Base-by-base conservation (phyloP, 2,329 filamentous ascomycete species). In the Colletotrichum neosansevieriae region DNA sequence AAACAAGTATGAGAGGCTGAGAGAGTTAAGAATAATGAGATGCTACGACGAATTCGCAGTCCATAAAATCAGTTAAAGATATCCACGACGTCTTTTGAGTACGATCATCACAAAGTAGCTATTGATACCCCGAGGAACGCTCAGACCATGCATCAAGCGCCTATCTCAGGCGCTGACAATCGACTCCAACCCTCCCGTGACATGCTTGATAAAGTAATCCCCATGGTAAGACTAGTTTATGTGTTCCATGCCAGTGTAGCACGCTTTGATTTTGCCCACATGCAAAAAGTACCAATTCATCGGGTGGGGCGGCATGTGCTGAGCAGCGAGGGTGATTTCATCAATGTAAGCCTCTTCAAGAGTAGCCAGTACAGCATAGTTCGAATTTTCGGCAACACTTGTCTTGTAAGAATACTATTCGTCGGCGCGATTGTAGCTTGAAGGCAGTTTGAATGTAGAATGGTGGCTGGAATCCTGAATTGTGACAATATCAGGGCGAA, bases 191-290 rank as follows among this genome's bases (percentile, higher is more conserved):
- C 45, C 45, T 3, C 45, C 45, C 21, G 45, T 49, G n/a, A 49
- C 2, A 19, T 49, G 45, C 21, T 24, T 49, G 17, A 49, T 29
- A 13, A 49, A 49, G 45, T 24, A 49, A 4, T 24, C 45, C 6
- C 24, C 19, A 9, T 21, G 9, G 1, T 24, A 49, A 12, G 45
- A 21, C 6, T 49, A 17, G 17, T 29, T 24, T 2, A 17, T 4
- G 21, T 49, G 45, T 49, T 17, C 45, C 45, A 29, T 49, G 45
- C 45, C 45, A 24, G 45, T 49, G 45, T 49, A 49, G 19, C 29
- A 49, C 17, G 45, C 45, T 19, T 24, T 49, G 19, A 17, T 6
- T 6, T 21, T 3, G 45, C 45, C 45, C 19, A 21, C 45, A 19
- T 49, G 24, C 17, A 49, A 24, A 3, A 17, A 49, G 19, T 49